A percentile compares a stretch with the other conserved stretches of the same genome.
Evolutionary conservation across 306 rosid genomes (phyloP).

Genomic region (Lathyrus tuberosus): DNA sequence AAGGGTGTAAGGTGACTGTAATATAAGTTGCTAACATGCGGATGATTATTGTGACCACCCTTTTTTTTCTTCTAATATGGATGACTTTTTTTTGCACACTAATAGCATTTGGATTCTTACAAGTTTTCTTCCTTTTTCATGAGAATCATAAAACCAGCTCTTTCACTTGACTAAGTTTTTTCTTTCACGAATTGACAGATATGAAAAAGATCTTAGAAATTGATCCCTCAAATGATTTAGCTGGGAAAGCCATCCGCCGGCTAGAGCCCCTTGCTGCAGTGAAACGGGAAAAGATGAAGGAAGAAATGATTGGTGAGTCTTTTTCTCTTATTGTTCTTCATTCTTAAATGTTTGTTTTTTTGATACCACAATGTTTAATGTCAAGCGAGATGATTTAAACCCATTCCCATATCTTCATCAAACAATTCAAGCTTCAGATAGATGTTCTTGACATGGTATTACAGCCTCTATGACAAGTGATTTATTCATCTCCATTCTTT

Average conservation of each 20-base stretch:
- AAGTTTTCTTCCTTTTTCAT: constrained; percentile 22
- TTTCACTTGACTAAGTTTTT: not conserved
- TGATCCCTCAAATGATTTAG: constrained; percentile 82
- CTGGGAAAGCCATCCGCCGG: constrained; percentile 59
- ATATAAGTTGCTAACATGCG: not conserved
- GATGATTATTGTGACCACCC: not conserved
- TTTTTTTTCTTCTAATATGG: constrained; percentile 1
- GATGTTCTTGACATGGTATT: not conserved
- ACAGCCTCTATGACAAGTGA: not conserved
- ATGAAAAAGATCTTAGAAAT: constrained; percentile 79
- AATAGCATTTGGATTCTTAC: constrained; percentile 20
- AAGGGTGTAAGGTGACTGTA: constrained; percentile 16
- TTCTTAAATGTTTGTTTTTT: not conserved
- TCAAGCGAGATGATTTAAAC: too few species aligned
- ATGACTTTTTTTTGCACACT: constrained; percentile 24
- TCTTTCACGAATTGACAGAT: constrained; percentile 50
- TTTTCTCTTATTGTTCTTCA: not conserved
- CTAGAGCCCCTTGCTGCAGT: constrained; percentile 85
- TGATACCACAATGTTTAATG: not conserved
- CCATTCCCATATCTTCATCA: not conserved
- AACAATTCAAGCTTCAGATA: not conserved
- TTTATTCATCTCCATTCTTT: not conserved
- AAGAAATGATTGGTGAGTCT: constrained; percentile 76
- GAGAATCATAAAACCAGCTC: not conserved
- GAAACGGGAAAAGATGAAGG: constrained; percentile 96